Percentiles rank a stretch among this genome's conserved stretches.
Evolutionary conservation across 805 yeast species (phyloP).

Genomic region (Myxozyma vanderwaltii): DNA sequence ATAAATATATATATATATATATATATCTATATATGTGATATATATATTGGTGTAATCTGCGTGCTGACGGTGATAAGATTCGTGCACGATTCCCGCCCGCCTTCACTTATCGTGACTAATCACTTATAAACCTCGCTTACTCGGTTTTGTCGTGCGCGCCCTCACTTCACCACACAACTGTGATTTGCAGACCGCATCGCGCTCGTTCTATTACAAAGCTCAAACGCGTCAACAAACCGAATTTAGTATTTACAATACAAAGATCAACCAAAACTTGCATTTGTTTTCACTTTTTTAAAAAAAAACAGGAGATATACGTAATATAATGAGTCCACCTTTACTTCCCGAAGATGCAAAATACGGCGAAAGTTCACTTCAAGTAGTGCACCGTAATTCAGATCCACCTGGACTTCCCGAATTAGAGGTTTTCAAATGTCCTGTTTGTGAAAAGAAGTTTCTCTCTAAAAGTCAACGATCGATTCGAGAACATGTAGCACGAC

Average conservation of each 20-base stretch:
- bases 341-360: background rate
- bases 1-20: no score
- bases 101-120: no score
- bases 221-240: constrained; percentile 1
- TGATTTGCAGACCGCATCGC: constrained; percentile 7
- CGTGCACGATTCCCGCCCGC: no score
- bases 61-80: no score
- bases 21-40: no score
- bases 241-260: no score
- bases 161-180: background rate
- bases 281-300: no score
- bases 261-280: no score
- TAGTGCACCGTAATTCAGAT: background rate
- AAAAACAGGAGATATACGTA: no score
- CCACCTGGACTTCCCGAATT: constrained; percentile 4
- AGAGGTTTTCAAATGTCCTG: constrained; percentile 24
- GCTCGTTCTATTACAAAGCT: background rate
- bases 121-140: no score
- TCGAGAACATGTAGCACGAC: constrained; percentile 26
- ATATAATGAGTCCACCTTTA: background rate
- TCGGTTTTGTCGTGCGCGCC: background rate
- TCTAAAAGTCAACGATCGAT: constrained; percentile 21
- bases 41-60: no score
- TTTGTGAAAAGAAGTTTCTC: constrained; percentile 28
- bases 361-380: constrained; percentile 1